Evolutionary conservation across 176 grass and related monocot genomes (phyloP).

Genomic region (Avena eriantha): DNA sequence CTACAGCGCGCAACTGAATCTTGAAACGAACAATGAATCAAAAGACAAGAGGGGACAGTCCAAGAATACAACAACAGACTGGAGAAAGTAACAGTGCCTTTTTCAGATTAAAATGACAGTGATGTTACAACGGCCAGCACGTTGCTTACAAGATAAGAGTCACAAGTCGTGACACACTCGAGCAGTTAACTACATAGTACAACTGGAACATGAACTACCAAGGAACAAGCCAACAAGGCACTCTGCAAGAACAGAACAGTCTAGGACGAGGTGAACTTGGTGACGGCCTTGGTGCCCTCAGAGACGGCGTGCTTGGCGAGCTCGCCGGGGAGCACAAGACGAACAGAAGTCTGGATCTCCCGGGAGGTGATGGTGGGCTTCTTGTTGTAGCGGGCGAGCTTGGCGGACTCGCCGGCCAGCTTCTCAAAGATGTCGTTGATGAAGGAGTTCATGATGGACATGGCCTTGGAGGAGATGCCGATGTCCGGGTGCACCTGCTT

Average conservation of each 20-base stretch:
- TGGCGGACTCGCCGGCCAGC: constrained; percentile 58
- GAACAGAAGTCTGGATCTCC: constrained; percentile 70
- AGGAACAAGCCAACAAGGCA: background rate
- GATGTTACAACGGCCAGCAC: background rate
- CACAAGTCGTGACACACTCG: background rate
- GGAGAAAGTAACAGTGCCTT: background rate
- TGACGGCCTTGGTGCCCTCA: constrained; percentile 69
- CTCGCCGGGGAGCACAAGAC: constrained; percentile 68
- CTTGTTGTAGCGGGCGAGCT: constrained; percentile 63
- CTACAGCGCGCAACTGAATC: too few relatives aligned
- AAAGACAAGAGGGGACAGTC: too few relatives aligned
- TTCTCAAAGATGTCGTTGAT: constrained; percentile 97
- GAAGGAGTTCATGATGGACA: constrained; percentile 93
- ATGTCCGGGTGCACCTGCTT: too few relatives aligned
- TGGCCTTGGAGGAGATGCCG: constrained; percentile 57
- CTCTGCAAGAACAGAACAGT: background rate
- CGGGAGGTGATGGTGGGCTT: constrained; percentile 67
- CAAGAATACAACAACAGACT: too few relatives aligned
- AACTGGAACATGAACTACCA: background rate
- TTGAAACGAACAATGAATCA: too few relatives aligned
- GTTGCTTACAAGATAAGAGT: background rate
- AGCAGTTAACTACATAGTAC: background rate
- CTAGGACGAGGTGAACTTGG: constrained; percentile 62
- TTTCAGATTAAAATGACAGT: background rate
- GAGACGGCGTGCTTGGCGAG: constrained; percentile 68